Conservation (phyloP, 139 green algal genomes). For the Nannochloris sp. region DNA sequence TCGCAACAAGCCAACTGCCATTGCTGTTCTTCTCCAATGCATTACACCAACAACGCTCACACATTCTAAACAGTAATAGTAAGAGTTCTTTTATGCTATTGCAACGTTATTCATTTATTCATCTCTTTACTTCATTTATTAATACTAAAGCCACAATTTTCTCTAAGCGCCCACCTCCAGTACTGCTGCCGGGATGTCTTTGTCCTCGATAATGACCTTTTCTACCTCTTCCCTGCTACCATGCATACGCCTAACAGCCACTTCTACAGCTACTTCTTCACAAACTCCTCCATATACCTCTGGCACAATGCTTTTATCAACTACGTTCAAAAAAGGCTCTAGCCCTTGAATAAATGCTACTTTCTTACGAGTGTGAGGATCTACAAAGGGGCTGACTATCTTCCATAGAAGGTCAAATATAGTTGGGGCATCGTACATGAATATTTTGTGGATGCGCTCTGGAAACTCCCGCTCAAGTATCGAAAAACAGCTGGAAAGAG, state of each 20-base stretch:
- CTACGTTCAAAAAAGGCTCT: neutral
- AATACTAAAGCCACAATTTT: too few species aligned
- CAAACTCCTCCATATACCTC: neutral
- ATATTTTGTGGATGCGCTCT: slow-evolving; percentile 13
- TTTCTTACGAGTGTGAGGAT: slow-evolving; percentile 2
- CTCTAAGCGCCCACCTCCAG: too few species aligned
- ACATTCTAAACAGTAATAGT: too few species aligned
- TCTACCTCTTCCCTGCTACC: neutral
- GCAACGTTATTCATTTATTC: too few species aligned
- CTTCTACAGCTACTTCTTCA: neutral
- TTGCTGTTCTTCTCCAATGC: too few species aligned
- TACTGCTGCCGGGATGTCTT: too few species aligned
- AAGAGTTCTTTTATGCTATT: too few species aligned
- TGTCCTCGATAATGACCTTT: too few species aligned
- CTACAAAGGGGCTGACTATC: neutral
- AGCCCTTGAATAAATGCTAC: slow-evolving; percentile 8
- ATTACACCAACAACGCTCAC: too few species aligned
- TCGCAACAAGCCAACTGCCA: too few species aligned
- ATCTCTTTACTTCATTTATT: too few species aligned
- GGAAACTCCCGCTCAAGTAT: slow-evolving; percentile 5
- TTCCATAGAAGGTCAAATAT: slow-evolving; percentile 1
- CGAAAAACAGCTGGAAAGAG: neutral
- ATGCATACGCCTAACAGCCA: neutral
- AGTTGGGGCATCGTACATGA: slow-evolving; percentile 7
- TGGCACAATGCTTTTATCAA: slow-evolving; percentile 5